Base-by-base conservation (phyloP, 345 rosid genomes). In the Pelargonium nanum region DNA sequence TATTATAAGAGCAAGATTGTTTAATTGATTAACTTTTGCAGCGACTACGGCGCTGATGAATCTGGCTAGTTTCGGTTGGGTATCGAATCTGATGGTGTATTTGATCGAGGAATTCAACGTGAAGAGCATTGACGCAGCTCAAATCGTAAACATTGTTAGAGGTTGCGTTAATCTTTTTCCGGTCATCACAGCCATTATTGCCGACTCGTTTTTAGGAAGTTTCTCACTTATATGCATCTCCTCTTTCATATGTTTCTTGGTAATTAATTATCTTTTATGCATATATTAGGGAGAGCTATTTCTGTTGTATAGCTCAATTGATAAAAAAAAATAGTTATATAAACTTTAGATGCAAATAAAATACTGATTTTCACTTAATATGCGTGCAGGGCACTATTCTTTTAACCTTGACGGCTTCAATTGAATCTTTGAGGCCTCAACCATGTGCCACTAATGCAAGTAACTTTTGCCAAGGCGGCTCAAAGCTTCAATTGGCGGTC, bases 141-240 rank as follows among this genome's bases (percentile, higher is more conserved):
- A 72, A 65, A 48, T 73, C 26, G 53, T 5, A 24, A 75, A 68
- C 51, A 45, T 68, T 8, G 22, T 75, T 8, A 45, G 25, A 17
- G 75, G 75, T 24, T 58, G 71, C 63, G 2, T 7, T 56, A 56
- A 13, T 58, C 64, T 83, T 24, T 56, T 69, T 2, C 84, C 83
- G 4, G 19, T 83, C 9, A 44, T 74, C 26, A 80, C 69, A 20
- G 85, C 83, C 55, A 65, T 78, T 19, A 2, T 78, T 17, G 81
- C 87, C 4, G 83, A 84, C 58, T 79, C 86, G 12, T 57, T 66
- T 57, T 50, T 78, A 0, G 81, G 81, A 20, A 70, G 74, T 69
- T 70, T 70, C 56, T 28, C 63, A 0, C 58, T 81, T 52, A 63
- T 77, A 24, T 53, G 64, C 30, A 56, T 45, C 12, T 77, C 86